Conservation (phyloP, 1,284 basidiomycete genomes). For the Tylopilus orsonianus region DNA sequence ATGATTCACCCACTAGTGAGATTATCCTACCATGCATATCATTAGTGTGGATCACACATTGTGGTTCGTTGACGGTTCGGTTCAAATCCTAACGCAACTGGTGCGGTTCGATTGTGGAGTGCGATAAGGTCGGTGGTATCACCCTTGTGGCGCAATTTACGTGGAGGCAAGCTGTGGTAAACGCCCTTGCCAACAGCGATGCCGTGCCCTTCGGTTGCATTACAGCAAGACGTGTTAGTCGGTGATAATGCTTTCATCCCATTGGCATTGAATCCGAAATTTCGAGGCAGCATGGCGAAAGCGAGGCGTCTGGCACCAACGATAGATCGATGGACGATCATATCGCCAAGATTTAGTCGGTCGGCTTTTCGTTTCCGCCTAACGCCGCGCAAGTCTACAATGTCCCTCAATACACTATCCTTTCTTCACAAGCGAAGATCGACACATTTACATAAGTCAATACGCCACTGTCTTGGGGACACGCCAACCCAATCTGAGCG, state of each 20-base stretch:
- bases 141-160: background rate
- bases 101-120: constrained; percentile 10
- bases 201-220: background rate
- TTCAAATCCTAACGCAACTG: background rate
- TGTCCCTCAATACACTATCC: too few species aligned
- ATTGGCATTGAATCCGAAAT: constrained; percentile 1
- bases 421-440: background rate
- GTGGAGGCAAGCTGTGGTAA: constrained; percentile 9
- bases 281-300: background rate
- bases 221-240: background rate
- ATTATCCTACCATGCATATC: constrained; percentile 9
- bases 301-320: constrained; percentile 2
- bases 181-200: constrained; percentile 14
- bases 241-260: background rate
- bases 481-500: background rate
- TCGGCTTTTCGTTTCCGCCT: background rate
- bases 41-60: background rate
- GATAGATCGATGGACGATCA: background rate
- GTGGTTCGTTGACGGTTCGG: background rate
- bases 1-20: background rate
- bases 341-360: background rate
- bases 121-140: background rate
- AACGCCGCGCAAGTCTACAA: too few species aligned
- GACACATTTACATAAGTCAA: background rate
- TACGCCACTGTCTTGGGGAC: background rate